These are phyloP conservation scores for Vachellia collinsii DNA, from an alignment of 306 rosid species.

Conservation along the genomic window DNA sequence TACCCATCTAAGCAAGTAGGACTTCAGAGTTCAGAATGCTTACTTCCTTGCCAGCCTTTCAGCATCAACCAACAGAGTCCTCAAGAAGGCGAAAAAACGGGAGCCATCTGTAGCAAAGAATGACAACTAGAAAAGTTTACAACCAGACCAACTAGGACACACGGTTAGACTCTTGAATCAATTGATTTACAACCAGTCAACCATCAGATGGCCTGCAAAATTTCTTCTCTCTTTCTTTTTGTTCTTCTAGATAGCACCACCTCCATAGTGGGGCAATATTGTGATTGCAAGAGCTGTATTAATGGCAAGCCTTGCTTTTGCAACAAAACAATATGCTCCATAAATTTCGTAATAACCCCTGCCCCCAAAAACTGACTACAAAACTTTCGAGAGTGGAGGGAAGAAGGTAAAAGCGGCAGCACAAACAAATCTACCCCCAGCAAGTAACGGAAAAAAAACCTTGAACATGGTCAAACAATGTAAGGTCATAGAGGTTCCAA, in stretches of 20 bases:
- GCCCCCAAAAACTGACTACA: background rate
- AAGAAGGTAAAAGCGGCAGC: background rate
- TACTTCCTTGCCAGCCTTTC: slow-evolving; percentile 36
- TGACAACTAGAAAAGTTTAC: background rate
- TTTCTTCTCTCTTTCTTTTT: too few species aligned
- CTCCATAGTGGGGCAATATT: too few species aligned
- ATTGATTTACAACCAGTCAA: background rate
- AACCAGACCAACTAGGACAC: background rate
- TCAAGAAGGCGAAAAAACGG: slow-evolving; percentile 35
- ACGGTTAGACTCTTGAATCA: background rate
- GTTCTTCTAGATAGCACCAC: too few species aligned
- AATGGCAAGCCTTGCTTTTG: too few species aligned
- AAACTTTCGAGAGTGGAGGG: background rate
- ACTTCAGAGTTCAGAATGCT: background rate
- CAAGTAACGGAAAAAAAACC: too few species aligned
- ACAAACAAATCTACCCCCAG: background rate
- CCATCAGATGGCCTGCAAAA: too few species aligned
- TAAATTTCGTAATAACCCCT: background rate
- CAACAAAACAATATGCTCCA: too few species aligned
- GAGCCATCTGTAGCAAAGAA: slow-evolving; percentile 11
- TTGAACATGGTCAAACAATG: background rate
- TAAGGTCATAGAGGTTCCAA: background rate
- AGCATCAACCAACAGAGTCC: slow-evolving; percentile 39
- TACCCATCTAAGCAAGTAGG: slow-evolving; percentile 35
- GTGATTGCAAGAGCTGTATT: too few species aligned